Evolutionary conservation across 805 yeast species (phyloP).

Genomic region (Millerozyma acaciae): DNA sequence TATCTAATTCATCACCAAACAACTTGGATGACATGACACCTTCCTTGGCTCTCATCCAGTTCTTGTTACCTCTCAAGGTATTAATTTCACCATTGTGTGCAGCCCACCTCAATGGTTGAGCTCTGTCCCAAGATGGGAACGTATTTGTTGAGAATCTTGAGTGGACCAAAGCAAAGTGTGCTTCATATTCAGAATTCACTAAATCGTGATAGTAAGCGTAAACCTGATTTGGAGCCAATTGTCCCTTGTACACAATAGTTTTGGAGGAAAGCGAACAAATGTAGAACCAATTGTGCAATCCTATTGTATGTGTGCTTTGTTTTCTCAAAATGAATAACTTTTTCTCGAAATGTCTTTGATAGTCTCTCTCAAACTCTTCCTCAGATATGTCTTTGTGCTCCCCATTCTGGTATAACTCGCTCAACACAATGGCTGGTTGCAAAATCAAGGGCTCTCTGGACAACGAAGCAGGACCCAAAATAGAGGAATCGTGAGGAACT

Average conservation of each 20-base stretch:
- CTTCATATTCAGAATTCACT: conserved; percentile 85
- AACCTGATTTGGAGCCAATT: conserved; percentile 93
- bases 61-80: conserved; percentile 94
- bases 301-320: conserved; percentile 85
- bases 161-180: conserved; percentile 94
- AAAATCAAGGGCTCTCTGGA: conserved; percentile 87
- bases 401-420: conserved; percentile 22
- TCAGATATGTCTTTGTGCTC: conserved; percentile 30
- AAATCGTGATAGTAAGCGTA: conserved; percentile 92
- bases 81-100: conserved; percentile 99
- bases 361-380: conserved; percentile 52
- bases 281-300: conserved; percentile 96
- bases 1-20: conserved; percentile 89
- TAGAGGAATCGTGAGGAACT: conserved; percentile 92
- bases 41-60: conserved; percentile 99
- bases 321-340: conserved; percentile 83
- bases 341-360: conserved; percentile 70
- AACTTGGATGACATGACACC: conserved; percentile 88
- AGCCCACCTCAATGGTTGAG: conserved; percentile 95
- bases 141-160: conserved; percentile 97
- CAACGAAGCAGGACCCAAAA: conserved; percentile 90
- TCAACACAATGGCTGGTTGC: conserved; percentile 87
- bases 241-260: conserved; percentile 96
- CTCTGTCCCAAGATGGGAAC: conserved; percentile 99
- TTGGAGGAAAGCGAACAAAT: conserved; percentile 86